Percentiles rank a stretch among this genome's conserved stretches.
Evolutionary conservation across 1,284 basidiomycete species (phyloP).

Genomic region (Puccinia horiana): DNA sequence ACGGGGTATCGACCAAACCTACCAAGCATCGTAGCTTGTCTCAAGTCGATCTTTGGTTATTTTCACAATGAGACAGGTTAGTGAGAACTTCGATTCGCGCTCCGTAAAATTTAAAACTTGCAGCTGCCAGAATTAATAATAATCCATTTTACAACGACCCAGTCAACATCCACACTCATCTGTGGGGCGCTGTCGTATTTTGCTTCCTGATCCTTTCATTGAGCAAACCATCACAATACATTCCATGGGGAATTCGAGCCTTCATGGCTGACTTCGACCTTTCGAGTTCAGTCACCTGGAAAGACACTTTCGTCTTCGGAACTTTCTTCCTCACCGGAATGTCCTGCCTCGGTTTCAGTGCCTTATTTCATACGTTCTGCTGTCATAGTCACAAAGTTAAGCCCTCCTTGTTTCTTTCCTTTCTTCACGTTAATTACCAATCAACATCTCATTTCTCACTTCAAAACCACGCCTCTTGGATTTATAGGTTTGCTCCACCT

Average conservation of each 20-base stretch:
- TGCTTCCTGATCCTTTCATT: constrained; percentile 64
- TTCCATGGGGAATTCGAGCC: constrained; percentile 34
- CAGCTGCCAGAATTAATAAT: background rate
- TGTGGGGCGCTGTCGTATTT: constrained; percentile 74
- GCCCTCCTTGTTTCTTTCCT: constrained; percentile 31
- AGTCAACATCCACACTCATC: constrained; percentile 89
- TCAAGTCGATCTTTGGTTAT: constrained; percentile 42
- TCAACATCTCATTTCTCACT: background rate
- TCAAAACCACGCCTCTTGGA: background rate
- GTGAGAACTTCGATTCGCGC: background rate
- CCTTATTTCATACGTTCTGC: constrained; percentile 73
- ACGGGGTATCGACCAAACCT: constrained; percentile 46
- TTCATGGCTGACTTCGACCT: background rate
- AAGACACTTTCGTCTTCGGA: constrained; percentile 68
- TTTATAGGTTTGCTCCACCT: constrained; percentile 47
- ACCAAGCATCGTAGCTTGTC: constrained; percentile 20
- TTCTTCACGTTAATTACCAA: background rate
- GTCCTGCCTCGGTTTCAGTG: constrained; percentile 73
- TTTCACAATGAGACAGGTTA: constrained; percentile 49
- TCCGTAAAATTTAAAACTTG: background rate
- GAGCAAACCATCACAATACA: constrained; percentile 28
- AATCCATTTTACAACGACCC: background rate
- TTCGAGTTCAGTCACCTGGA: constrained; percentile 62
- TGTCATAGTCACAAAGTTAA: constrained; percentile 72
- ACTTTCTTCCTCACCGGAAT: constrained; percentile 74